phyloP scores from a whole-genome alignment of 2,329 filamentous ascomycete genomes.

The Fragosphaeria purpurea region DNA sequence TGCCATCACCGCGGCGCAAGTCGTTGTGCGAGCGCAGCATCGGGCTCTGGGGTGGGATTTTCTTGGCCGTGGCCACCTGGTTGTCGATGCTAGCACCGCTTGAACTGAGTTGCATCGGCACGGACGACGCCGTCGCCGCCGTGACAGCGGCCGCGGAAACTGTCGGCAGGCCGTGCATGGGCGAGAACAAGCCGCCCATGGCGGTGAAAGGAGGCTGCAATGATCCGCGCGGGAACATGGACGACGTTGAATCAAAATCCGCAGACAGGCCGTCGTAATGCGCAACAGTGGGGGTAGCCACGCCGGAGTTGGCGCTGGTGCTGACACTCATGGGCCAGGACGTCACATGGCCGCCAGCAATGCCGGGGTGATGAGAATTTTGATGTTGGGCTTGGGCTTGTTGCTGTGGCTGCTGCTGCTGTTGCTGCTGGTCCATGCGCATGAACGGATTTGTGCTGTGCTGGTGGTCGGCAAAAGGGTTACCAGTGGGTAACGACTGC shows the following conservation, averaged over 20 bases:
- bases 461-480: slow-evolving; percentile 48
- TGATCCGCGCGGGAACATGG: slow-evolving; percentile 39
- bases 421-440: slow-evolving; percentile 46
- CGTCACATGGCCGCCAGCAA: slow-evolving; percentile 18
- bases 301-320: slow-evolving; percentile 48
- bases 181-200: slow-evolving; percentile 39
- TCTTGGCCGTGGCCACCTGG: slow-evolving; percentile 36
- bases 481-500: slow-evolving; percentile 54
- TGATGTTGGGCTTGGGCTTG: slow-evolving; percentile 32
- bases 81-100: slow-evolving; percentile 35
- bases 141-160: slow-evolving; percentile 31
- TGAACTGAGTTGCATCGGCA: slow-evolving; percentile 9
- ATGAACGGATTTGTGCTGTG: slow-evolving; percentile 57
- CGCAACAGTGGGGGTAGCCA: slow-evolving; percentile 60
- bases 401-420: slow-evolving; percentile 23
- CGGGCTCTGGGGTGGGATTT: slow-evolving; percentile 58
- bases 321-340: slow-evolving; percentile 46
- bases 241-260: slow-evolving; percentile 42
- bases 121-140: slow-evolving; percentile 3
- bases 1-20: slow-evolving; percentile 69
- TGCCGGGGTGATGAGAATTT: slow-evolving; percentile 12
- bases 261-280: slow-evolving; percentile 54
- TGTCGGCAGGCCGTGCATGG: slow-evolving; percentile 36
- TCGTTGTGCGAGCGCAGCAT: slow-evolving; percentile 67
- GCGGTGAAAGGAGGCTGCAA: slow-evolving; percentile 47